phyloP scores from a whole-genome alignment of 495 filamentous ascomycete genomes.

The Baudoinia panamericana region DNA sequence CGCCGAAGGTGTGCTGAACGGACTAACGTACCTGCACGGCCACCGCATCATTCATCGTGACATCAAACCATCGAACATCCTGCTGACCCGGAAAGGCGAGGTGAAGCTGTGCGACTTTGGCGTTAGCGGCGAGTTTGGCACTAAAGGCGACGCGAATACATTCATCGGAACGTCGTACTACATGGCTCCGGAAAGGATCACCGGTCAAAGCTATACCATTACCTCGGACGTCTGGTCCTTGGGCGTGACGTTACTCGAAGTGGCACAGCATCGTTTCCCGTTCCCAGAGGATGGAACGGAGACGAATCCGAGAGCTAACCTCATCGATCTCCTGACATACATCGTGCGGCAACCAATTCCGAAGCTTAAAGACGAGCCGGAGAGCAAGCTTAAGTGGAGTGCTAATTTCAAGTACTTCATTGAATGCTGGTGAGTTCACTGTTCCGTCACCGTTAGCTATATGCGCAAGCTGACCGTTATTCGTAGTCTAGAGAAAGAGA shows the following conservation, averaged over 20 bases:
- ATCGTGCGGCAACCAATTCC: slow-evolving; percentile 94
- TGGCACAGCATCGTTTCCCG: slow-evolving; percentile 93
- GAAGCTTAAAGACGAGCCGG: slow-evolving; percentile 86
- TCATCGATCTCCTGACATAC: slow-evolving; percentile 92
- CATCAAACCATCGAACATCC: slow-evolving; percentile 96
- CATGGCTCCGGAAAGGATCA: slow-evolving; percentile 97
- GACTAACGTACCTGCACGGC: slow-evolving; percentile 88
- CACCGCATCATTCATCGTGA: slow-evolving; percentile 97
- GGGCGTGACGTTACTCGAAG: slow-evolving; percentile 89
- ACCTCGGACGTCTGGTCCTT: slow-evolving; percentile 97
- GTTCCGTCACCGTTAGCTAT: not conserved
- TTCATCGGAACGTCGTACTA: slow-evolving; percentile 99
- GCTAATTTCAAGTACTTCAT: slow-evolving; percentile 98
- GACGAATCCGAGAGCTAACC: slow-evolving; percentile 69
- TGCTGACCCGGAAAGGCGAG: slow-evolving; percentile 80
- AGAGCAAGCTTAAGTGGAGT: slow-evolving; percentile 60
- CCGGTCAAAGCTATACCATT: slow-evolving; percentile 93
- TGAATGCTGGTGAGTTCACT: slow-evolving; percentile 80
- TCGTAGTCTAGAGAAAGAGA: slow-evolving; percentile 82
- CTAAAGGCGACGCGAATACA: slow-evolving; percentile 95
- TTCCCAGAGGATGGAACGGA: slow-evolving; percentile 95
- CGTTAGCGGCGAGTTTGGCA: slow-evolving; percentile 93
- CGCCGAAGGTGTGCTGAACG: slow-evolving; percentile 86
- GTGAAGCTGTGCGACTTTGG: slow-evolving; percentile 98
- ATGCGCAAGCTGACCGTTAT: slow-evolving; percentile 16